phyloP scores from a whole-genome alignment of 345 rosid genomes.

The Gossypium raimondii region DNA sequence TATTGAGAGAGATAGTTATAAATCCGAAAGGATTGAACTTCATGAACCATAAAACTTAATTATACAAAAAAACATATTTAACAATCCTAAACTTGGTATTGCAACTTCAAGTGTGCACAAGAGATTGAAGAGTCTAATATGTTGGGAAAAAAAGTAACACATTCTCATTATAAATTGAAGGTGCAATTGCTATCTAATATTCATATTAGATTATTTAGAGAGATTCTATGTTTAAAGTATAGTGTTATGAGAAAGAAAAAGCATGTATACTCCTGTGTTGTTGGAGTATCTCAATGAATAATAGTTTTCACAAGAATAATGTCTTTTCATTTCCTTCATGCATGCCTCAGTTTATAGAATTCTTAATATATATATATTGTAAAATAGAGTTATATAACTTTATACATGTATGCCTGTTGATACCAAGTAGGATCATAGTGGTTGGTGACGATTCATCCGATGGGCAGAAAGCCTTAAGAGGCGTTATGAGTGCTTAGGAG shows the following conservation, averaged over 20 bases:
- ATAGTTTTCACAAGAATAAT: neutral
- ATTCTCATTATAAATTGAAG: neutral
- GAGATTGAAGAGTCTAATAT: slow-evolving; percentile 3
- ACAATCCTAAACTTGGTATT: slow-evolving; percentile 4
- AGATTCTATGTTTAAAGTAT: neutral
- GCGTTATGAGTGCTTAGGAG: too few species aligned
- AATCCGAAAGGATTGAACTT: too few species aligned
- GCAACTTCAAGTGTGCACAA: slow-evolving; percentile 9
- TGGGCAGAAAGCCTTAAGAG: too few species aligned
- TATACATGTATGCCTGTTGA: too few species aligned
- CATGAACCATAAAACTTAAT: too few species aligned
- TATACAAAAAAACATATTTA: too few species aligned
- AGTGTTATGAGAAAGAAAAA: neutral
- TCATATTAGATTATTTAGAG: neutral
- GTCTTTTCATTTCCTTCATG: neutral
- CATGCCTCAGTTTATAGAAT: neutral
- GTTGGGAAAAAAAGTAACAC: neutral
- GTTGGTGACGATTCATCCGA: too few species aligned
- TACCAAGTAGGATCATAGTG: too few species aligned
- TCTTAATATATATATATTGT: neutral
- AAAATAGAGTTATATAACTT: too few species aligned
- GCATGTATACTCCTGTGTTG: neutral
- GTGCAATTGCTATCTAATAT: neutral
- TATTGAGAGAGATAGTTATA: too few species aligned
- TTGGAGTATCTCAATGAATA: neutral